These are phyloP conservation scores for Gracilaria domingensis DNA, from an alignment of 23 red algal species.

Conservation along the genomic window DNA sequence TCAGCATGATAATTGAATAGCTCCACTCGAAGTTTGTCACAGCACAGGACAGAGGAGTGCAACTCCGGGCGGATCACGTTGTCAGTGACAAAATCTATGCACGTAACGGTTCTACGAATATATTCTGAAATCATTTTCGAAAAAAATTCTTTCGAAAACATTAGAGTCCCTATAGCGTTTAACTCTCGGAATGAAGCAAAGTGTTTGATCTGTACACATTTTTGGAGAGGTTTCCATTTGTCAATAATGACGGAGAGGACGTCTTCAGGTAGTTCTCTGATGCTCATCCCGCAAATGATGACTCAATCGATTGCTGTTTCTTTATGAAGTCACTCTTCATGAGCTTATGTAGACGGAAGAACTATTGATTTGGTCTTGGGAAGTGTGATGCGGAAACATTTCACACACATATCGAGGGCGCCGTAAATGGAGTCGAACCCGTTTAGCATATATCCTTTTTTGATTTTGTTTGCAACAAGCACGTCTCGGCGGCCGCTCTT, in stretches of 20 bases:
- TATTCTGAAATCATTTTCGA: not conserved
- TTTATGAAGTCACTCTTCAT: too few species aligned
- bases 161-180: not conserved
- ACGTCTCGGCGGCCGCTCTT: too few species aligned
- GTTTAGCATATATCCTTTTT: too few species aligned
- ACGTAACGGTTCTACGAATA: too few species aligned
- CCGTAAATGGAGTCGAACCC: too few species aligned
- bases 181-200: not conserved
- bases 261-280: not conserved
- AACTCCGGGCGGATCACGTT: not conserved
- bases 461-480: too few species aligned
- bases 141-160: not conserved
- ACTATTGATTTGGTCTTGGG: too few species aligned
- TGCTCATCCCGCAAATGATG: too few species aligned
- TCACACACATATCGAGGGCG: too few species aligned
- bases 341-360: too few species aligned
- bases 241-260: not conserved
- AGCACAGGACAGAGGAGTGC: not conserved
- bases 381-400: too few species aligned
- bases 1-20: not conserved
- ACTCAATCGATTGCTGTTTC: too few species aligned
- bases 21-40: not conserved
- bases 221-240: not conserved
- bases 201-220: not conserved
- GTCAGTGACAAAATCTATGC: not conserved